Conservation (phyloP, 2,329 filamentous ascomycete genomes). For the Penicillium sp. region DNA sequence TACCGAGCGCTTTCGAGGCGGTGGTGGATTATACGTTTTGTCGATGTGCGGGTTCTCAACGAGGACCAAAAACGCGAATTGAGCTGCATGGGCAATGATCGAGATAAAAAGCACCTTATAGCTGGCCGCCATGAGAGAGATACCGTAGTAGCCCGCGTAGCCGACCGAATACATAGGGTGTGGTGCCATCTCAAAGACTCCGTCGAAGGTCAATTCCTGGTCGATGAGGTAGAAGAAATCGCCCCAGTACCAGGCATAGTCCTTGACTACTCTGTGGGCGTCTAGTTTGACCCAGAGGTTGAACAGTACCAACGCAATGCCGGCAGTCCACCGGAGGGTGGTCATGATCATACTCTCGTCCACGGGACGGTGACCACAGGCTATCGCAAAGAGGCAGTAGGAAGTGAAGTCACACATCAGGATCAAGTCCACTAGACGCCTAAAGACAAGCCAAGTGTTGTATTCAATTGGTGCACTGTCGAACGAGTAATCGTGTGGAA, state of each 20-base stretch:
- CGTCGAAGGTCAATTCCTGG: constrained; percentile 95
- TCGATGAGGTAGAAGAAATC: constrained; percentile 99
- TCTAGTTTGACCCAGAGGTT: constrained; percentile 99
- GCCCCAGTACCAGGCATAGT: constrained; percentile 99
- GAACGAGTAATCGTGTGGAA: constrained; percentile 88
- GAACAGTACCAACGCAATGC: constrained; percentile 78
- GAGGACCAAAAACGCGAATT: constrained; percentile 85
- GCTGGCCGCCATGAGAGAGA: constrained; percentile 96
- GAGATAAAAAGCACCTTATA: constrained; percentile 98
- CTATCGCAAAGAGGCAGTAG: constrained; percentile 92
- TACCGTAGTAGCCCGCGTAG: constrained; percentile 96
- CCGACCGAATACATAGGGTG: constrained; percentile 99
- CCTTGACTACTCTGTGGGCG: constrained; percentile 95
- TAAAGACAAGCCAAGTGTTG: constrained; percentile 97
- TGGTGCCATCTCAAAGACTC: constrained; percentile 97
- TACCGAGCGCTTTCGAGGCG: constrained; percentile 58
- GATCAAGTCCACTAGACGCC: constrained; percentile 91
- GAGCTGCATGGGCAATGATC: constrained; percentile 86
- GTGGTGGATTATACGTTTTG: constrained; percentile 90
- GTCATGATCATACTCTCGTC: constrained; percentile 70
- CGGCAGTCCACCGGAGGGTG: constrained; percentile 71
- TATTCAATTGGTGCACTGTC: constrained; percentile 93
- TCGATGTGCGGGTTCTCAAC: constrained; percentile 98
- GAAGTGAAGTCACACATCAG: constrained; percentile 98
- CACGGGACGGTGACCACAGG: constrained; percentile 72